Base-by-base conservation (phyloP, 169 alveolate genomes). In the Plasmodium falciparum region DNA sequence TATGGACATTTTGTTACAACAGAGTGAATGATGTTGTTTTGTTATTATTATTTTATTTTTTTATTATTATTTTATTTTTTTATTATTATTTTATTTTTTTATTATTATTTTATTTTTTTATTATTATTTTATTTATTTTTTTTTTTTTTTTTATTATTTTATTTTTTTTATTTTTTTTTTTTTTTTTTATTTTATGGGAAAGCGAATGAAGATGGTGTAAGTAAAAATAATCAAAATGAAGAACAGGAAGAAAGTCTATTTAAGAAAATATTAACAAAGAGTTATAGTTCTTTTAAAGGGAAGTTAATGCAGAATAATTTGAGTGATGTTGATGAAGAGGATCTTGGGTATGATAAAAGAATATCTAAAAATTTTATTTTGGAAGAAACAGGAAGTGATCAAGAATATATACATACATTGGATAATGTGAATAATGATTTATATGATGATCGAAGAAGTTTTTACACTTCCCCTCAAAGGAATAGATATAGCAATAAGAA, bases 201-300 rank as follows among this genome's bases (percentile, higher is more conserved):
- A 39, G 47, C 2, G 2, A 39, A 39, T 39, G 47, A 39, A 5
- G 11, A 0, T 5, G 6, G 47, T 39, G 9, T 8, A 39, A 39
- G 6, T 39, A 39, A 39, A 39, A 5, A 39, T 0, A 5, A 39
- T 39, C 9, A 56, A 62, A 70, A 58, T 49, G 17, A 73, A 22
- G 11, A 33, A 61, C 17, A 63, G 20, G 66, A 52, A 26, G 78
- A 58, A 7, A 59, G 89, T 0, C 66, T 78, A 50, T 66, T 78
- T 17, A 78, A 78, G 67, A 78, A 78, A 66, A 78, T 78, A 24
- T 3, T 78, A 39, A 78, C 89, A 29, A 78, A 63, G 67, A 78
- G 89, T 52, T 78, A 78, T 47, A 78, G 49, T 26, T 78, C 89
- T 0, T 78, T 78, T 66, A 78, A 66, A 47, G 89, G 65, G 7